Conservation (phyloP, 441 rosid genomes). For the Adansonia grandidieri region DNA sequence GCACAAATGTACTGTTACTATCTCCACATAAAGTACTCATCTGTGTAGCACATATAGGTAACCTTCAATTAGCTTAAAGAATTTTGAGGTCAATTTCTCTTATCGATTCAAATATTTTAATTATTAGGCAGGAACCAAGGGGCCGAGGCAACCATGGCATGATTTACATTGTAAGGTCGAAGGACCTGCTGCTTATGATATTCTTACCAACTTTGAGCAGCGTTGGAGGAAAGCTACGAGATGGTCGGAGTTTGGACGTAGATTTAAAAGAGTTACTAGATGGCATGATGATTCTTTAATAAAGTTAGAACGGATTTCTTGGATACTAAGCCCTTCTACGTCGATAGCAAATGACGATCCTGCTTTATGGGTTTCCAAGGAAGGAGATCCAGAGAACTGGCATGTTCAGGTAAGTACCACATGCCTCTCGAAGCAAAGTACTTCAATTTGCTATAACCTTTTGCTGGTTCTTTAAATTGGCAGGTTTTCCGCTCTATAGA, state of each 20-base stretch:
- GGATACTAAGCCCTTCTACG: constrained; percentile 74
- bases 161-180: constrained; percentile 86
- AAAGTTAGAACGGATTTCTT: constrained; percentile 81
- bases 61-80: background rate
- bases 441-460: background rate
- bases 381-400: constrained; percentile 71
- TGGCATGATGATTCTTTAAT: constrained; percentile 87
- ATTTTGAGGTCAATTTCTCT: background rate
- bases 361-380: constrained; percentile 51
- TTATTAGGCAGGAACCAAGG: constrained; percentile 64
- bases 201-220: constrained; percentile 86
- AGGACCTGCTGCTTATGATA: constrained; percentile 92
- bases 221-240: constrained; percentile 85
- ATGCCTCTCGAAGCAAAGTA: constrained; percentile 19
- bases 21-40: background rate
- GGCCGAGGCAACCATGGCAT: constrained; percentile 90
- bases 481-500: constrained; percentile 89
- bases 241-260: constrained; percentile 66
- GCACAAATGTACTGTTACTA: background rate
- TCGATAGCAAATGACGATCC: constrained; percentile 49
- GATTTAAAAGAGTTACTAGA: constrained; percentile 60
- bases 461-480: constrained; percentile 22
- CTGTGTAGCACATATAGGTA: background rate
- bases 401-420: constrained; percentile 60
- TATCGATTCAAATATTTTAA: background rate